Base-by-base conservation (phyloP, 139 green algal genomes). In the Chlorokybus atmophyticus region DNA sequence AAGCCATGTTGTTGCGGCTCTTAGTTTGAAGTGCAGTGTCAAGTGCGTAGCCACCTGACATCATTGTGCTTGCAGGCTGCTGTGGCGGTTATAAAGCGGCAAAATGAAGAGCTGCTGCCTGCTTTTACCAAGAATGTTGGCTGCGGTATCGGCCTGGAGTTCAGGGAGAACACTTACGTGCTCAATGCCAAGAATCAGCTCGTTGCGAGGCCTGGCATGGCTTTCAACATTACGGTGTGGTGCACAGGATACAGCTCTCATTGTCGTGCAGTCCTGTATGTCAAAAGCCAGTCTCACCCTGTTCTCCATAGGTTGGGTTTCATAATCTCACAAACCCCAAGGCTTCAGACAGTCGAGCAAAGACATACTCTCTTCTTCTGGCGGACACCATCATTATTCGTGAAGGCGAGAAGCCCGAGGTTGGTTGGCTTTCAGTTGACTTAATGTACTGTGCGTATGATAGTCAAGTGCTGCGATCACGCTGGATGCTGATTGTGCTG, bases 81-180 rank as follows among this genome's bases (percentile, higher is more conserved):
- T 27, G 27, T 64, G 55, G 57, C 55, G 24, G 27, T 71, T 21
- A 29, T 81, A 19, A 31, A 74, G 47, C 57, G 56, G 24, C 50
- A 42, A 1, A 73, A 85, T 54, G 64, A 60, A 7, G 51, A 82
- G 28, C 70, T 98, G 39, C 64, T 82, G 4, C 66, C 78, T 10
- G 62, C 75, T 27, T 66, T 99, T 21, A 61, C 69, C 23, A 92
- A 89, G 59, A 93, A 81, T 51, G 62, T 94, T 10, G 92, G 92
- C 31, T 85, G 80, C 30, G 82, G 76, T 61, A 95, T 95, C 60
- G 92, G 44, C 4, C 47, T 71, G 3, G 71, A 79, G 55, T 71
- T 79, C 48, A 35, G 57, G 1, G 71, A 75, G 23, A 40, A 24
- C 0, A 23, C 53, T 23, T 23, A 49, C 14, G 60, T 93, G 3